These are phyloP conservation scores for Scheffersomyces lignicola DNA, from an alignment of 1,139 yeast genomes.

Conservation along the genomic window DNA sequence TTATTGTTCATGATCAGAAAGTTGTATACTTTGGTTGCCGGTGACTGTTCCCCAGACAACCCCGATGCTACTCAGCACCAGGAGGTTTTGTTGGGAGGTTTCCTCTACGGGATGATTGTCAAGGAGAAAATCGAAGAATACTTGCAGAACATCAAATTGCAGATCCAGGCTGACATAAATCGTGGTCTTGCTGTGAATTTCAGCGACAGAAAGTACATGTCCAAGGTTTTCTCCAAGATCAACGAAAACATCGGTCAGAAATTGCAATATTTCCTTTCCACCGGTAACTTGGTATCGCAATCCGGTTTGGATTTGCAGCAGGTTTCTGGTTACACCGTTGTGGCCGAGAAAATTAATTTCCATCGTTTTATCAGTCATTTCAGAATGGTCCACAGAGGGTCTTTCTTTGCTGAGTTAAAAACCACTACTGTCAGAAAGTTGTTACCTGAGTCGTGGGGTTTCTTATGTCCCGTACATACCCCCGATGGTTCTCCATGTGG, in stretches of 20 bases:
- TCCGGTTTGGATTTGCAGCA: conserved; percentile 98
- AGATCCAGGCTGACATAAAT: conserved; percentile 76
- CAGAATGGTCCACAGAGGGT: conserved; percentile 99
- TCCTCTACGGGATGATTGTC: conserved; percentile 92
- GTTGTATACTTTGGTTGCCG: conserved; percentile 90
- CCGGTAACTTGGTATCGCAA: conserved; percentile 96
- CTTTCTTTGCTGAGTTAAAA: conserved; percentile 96
- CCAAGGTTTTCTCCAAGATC: conserved; percentile 73
- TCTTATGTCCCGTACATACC: conserved; percentile 97
- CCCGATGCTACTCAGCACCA: conserved; percentile 99
- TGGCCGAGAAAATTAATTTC: conserved; percentile 96
- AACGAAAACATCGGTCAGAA: conserved; percentile 95
- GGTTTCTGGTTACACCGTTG: conserved; percentile 97
- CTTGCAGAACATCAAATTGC: conserved; percentile 67
- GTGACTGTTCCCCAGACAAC: conserved; percentile 95
- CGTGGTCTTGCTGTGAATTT: conserved; percentile 85
- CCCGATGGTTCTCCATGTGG: conserved; percentile 99
- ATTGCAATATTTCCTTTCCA: conserved; percentile 88
- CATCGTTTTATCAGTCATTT: conserved; percentile 96
- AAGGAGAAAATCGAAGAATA: conserved; percentile 97
- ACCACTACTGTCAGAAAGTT: conserved; percentile 96
- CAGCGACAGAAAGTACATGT: conserved; percentile 78
- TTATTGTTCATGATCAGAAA: conserved; percentile 93
- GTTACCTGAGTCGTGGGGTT: conserved; percentile 98
- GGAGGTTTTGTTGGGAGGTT: conserved; percentile 93